Evolutionary conservation across 495 filamentous ascomycete species (phyloP).

Genomic region (Chaetomidium leptoderma): DNA sequence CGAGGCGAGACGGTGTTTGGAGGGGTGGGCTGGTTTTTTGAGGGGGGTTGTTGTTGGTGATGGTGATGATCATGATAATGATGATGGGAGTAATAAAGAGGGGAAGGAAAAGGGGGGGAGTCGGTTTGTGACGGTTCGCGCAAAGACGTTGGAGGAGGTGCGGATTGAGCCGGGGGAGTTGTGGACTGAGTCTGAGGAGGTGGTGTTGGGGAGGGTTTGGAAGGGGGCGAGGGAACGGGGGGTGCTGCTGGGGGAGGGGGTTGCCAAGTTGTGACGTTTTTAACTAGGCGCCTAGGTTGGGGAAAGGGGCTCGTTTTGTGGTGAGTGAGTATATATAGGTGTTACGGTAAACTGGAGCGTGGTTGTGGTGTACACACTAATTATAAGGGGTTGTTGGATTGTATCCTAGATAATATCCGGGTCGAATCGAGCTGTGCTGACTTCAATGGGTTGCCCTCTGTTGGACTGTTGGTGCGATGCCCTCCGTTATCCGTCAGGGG

Average conservation of each 20-base stretch:
- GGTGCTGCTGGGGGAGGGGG: constrained; percentile 37
- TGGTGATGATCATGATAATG: constrained; percentile 15
- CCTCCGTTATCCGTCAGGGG: too few species aligned
- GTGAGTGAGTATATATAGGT: too few species aligned
- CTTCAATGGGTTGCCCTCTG: too few species aligned
- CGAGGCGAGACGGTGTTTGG: constrained; percentile 50
- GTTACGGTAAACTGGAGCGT: too few species aligned
- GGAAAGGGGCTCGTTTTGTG: too few species aligned
- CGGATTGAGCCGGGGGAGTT: constrained; percentile 50
- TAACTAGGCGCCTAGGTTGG: too few species aligned
- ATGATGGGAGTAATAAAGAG: too few species aligned
- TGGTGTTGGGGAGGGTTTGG: constrained; percentile 50
- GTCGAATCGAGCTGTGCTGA: too few species aligned
- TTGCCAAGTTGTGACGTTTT: constrained; percentile 46
- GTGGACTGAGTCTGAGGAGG: constrained; percentile 48
- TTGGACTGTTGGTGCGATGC: too few species aligned
- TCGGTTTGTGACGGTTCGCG: constrained; percentile 50
- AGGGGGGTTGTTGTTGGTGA: constrained; percentile 40
- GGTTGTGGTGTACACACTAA: too few species aligned
- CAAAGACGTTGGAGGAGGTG: constrained; percentile 52
- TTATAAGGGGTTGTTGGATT: too few species aligned
- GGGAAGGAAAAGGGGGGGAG: constrained; percentile 35
- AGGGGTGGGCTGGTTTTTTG: constrained; percentile 57
- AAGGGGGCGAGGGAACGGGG: constrained; percentile 44
- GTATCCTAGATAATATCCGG: too few species aligned